Conservation (phyloP, 768 basidiomycete genomes). For the Boletellus ananiceps region DNA sequence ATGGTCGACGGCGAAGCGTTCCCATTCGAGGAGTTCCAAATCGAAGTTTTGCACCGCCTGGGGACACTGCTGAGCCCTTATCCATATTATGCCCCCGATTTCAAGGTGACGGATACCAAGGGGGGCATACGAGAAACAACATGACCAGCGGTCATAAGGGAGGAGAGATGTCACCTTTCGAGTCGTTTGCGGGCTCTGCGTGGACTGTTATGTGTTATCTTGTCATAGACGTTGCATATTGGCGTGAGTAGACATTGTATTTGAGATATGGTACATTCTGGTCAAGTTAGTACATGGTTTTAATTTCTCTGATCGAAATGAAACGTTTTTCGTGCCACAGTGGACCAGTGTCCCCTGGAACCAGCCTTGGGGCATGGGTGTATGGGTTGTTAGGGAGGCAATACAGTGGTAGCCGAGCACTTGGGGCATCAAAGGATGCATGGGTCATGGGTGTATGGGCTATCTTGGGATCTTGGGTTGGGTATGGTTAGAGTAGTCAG, state of each 20-base stretch:
- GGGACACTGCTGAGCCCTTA: slow-evolving; percentile 62
- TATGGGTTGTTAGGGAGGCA: too few relatives aligned
- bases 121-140: slow-evolving; percentile 17
- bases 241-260: not conserved
- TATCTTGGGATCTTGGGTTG: too few relatives aligned
- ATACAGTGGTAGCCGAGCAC: too few relatives aligned
- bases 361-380: too few relatives aligned
- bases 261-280: not conserved
- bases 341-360: too few relatives aligned
- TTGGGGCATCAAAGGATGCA: too few relatives aligned
- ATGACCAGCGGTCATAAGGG: not conserved
- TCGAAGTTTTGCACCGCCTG: slow-evolving; percentile 68
- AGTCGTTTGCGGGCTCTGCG: not conserved
- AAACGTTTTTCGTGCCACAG: too few relatives aligned
- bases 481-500: not conserved
- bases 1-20: slow-evolving; percentile 77
- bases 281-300: not conserved
- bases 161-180: not conserved
- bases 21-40: slow-evolving; percentile 70
- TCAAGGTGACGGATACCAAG: slow-evolving; percentile 30
- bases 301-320: not conserved
- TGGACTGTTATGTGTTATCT: not conserved
- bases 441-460: too few relatives aligned
- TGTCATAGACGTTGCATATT: not conserved
- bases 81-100: slow-evolving; percentile 51